Base-by-base conservation (phyloP, 768 basidiomycete species). In the Hortiboletus flavorubellus region DNA sequence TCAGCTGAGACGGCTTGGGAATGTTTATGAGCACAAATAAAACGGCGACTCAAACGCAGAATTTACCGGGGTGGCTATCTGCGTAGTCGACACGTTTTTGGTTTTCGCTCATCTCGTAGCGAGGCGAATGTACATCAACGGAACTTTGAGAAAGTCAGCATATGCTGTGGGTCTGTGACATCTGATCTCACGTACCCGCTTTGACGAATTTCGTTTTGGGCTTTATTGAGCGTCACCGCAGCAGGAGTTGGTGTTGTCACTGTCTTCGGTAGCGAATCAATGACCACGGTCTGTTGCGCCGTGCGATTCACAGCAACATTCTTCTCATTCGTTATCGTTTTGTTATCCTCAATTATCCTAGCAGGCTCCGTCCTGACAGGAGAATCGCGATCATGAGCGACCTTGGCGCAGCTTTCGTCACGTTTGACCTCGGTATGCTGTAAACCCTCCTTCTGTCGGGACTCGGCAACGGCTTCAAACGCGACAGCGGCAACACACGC, bases 401-500 rank as follows among this genome's bases (percentile, higher is more conserved):
- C 38, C 7, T n/a, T 12, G 35, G 29, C 30, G 9, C 18, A 39
- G 5, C 21, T 21, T 21, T 49, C 47, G 5, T 53, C 54, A 8
- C 4, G 23, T 49, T 51, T 46, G 16, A 34, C 53, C 12, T 30
- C 23, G 5, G 16, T 16, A 9, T n/a, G 55, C 29, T 56, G 31
- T 2, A 41, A 26, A 31, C 5, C 48, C 30, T 53, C 39, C 46
- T 65, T 44, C 15, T 44, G 46, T 34, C 37, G 53, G 5, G 35
- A 40, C 14, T 58, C 59, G 5, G 59, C 2, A 16, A 35, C 45
- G 16, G 58, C 58, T 42, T 62, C 65, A 2, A 46, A 40, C 0
- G 55, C 59, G 23, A 44, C 37, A 6, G 65, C 55, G 2, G 57
- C 57, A 21, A 65, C n/a, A 5, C 38, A 47, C 0, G 55, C 64